Evolutionary conservation across 2,329 filamentous ascomycete species (phyloP).

Genomic region (Teratosphaeriaceae sp.): DNA sequence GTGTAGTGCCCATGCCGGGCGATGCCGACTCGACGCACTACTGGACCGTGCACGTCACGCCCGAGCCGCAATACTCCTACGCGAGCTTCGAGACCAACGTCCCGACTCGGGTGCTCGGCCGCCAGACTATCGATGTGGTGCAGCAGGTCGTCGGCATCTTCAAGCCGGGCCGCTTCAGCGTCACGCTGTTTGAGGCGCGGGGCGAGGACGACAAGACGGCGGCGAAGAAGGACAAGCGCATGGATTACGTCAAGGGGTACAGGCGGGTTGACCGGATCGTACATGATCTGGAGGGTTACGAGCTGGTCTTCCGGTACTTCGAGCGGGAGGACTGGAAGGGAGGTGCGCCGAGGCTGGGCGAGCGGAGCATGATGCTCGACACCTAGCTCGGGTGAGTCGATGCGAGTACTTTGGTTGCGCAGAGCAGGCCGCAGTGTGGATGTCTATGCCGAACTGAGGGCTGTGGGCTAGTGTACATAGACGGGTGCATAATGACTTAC

Average conservation of each 20-base stretch:
- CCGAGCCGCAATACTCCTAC: slow-evolving; percentile 94
- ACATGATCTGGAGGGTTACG: slow-evolving; percentile 95
- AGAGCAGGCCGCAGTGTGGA: too few relatives aligned
- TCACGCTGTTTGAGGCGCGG: slow-evolving; percentile 94
- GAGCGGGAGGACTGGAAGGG: slow-evolving; percentile 78
- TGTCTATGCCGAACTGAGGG: too few relatives aligned
- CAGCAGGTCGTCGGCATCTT: slow-evolving; percentile 94
- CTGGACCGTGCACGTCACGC: slow-evolving; percentile 97
- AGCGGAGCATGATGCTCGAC: slow-evolving; percentile 25
- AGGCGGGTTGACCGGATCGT: slow-evolving; percentile 88
- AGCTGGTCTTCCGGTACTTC: slow-evolving; percentile 94
- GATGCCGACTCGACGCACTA: slow-evolving; percentile 60
- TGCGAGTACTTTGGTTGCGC: too few relatives aligned
- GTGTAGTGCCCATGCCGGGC: slow-evolving; percentile 74
- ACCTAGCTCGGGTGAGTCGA: too few relatives aligned
- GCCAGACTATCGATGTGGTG: slow-evolving; percentile 83
- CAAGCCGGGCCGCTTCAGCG: slow-evolving; percentile 93
- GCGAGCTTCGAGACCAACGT: slow-evolving; percentile 99
- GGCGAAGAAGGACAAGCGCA: slow-evolving; percentile 43
- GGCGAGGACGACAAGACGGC: slow-evolving; percentile 31
- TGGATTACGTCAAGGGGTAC: slow-evolving; percentile 81
- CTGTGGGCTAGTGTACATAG: too few relatives aligned
- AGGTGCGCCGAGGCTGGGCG: slow-evolving; percentile 56
- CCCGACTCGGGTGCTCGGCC: slow-evolving; percentile 68
- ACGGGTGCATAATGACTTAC: too few relatives aligned